Evolutionary conservation across 2,329 filamentous ascomycete species (phyloP).

Genomic region (Aureobasidium sp.): DNA sequence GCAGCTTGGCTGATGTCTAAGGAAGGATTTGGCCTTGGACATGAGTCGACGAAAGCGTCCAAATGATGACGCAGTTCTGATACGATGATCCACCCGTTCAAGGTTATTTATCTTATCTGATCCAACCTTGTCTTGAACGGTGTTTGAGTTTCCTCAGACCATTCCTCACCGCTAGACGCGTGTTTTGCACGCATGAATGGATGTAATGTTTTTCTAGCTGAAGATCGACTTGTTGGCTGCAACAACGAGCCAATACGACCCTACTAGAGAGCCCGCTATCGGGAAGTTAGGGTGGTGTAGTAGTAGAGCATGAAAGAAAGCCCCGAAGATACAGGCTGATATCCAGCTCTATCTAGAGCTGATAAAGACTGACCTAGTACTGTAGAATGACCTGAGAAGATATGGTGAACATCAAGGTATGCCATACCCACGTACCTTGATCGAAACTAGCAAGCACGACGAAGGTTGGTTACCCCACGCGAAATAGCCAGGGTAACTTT

Average conservation of each 20-base stretch:
- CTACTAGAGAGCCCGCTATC: background rate
- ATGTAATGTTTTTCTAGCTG: background rate
- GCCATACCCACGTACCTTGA: background rate
- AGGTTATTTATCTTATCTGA: background rate
- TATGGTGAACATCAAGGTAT: background rate
- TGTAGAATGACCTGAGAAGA: background rate
- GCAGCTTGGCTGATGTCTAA: background rate
- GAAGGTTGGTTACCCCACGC: background rate
- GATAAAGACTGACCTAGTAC: background rate
- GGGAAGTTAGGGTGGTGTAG: background rate
- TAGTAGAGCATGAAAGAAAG: background rate
- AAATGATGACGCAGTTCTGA: background rate
- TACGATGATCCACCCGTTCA: background rate
- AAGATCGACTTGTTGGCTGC: background rate
- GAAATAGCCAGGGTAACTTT: background rate
- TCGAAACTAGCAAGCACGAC: too few relatives aligned
- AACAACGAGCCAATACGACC: background rate
- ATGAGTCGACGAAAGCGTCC: background rate
- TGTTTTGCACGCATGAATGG: background rate
- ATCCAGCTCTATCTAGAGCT: background rate
- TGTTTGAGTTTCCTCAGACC: background rate
- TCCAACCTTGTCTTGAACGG: background rate
- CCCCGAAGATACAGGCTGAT: background rate
- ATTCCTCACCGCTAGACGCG: slow-evolving; percentile 1
- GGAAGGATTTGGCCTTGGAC: background rate